Conservation (phyloP, 768 basidiomycete species). For the Leccinum pellstonianum region DNA sequence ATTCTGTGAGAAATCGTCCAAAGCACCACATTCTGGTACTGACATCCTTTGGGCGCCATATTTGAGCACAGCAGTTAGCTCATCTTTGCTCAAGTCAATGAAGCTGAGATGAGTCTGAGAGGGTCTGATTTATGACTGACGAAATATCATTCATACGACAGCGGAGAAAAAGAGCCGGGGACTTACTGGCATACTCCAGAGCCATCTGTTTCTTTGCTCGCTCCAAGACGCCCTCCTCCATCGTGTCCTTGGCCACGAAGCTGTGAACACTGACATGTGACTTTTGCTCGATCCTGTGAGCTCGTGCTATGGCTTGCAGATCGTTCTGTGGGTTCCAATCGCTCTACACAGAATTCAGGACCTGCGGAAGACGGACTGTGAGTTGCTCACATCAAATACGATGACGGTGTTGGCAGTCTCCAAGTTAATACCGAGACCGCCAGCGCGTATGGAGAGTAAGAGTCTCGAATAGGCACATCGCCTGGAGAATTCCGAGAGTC, state of each 20-base stretch:
- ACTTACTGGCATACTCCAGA: constrained; percentile 96
- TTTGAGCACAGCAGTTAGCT: constrained; percentile 95
- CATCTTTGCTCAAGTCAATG: constrained; percentile 86
- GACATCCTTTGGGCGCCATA: constrained; percentile 98
- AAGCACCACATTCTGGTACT: constrained; percentile 27
- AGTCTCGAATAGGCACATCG: constrained; percentile 74
- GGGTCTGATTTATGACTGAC: constrained; percentile 98
- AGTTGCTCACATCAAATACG: constrained; percentile 85
- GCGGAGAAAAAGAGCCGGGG: constrained; percentile 16
- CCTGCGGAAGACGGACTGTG: neutral
- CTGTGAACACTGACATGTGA: constrained; percentile 98
- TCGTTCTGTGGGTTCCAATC: constrained; percentile 99
- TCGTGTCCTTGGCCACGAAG: constrained; percentile 98
- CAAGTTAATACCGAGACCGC: constrained; percentile 98
- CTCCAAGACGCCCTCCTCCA: constrained; percentile 98
- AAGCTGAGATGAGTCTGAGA: constrained; percentile 88
- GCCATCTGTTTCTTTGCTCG: constrained; percentile 99
- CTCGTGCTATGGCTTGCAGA: constrained; percentile 98
- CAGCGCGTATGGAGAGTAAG: constrained; percentile 91
- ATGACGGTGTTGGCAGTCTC: constrained; percentile 99
- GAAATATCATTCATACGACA: constrained; percentile 8
- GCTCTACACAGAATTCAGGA: constrained; percentile 54
- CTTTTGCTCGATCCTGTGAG: constrained; percentile 98
- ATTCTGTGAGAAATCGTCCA: constrained; percentile 5
- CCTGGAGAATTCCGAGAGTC: constrained; percentile 95